Evolutionary conservation across 2,329 filamentous ascomycete genomes (phyloP), one percentile per base, ranked within the genome.

Genomic region (Neoarthrinium moseri): DNA sequence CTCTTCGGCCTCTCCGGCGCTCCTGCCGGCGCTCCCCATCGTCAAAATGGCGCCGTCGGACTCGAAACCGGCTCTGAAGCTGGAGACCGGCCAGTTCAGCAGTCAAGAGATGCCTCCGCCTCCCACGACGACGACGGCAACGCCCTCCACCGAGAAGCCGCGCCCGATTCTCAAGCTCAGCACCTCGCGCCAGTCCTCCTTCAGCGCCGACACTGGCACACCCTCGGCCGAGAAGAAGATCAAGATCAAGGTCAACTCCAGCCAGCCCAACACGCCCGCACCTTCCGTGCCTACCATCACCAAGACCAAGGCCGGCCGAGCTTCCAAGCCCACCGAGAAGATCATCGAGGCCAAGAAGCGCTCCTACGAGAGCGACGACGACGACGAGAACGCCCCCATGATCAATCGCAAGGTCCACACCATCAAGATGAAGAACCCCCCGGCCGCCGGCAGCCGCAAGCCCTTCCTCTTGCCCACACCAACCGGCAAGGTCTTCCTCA

Each of bases 271-370:
- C 48, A 54, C 60, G 4, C 58, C 66, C 23, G 57, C 60, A 32
- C 47, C 59, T 1, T 51, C 53, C 23, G 47, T 59, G 4, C 47
- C 23, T 47, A 46, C 52, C 50, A 23, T 63, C 26, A 49, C 50
- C 56, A 83, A 77, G 59, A 83, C 79, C 3, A 85, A 86, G 57
- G 77, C 80, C 12, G 81, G 80, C 11, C 68, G 81, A 35, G 71
- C 78, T 21, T 69, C 78, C 12, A 85, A 82, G 53, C 81, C 82
- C 5, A 81, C 77, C 7, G 72, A 77, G 39, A 81, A 80, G 56
- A 63, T 78, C 38, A 64, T 77, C 42, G 75, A 79, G 50, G 74
- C 73, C 50, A 84, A 83, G 67, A 86, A 86, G 68, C 77, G 80
- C 29, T 65, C 70, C n/a, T 74, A 76, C 51, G 75, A 80, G 35